Base-by-base conservation (phyloP, 306 rosid genomes). In the Gastrolobium bilobum region DNA sequence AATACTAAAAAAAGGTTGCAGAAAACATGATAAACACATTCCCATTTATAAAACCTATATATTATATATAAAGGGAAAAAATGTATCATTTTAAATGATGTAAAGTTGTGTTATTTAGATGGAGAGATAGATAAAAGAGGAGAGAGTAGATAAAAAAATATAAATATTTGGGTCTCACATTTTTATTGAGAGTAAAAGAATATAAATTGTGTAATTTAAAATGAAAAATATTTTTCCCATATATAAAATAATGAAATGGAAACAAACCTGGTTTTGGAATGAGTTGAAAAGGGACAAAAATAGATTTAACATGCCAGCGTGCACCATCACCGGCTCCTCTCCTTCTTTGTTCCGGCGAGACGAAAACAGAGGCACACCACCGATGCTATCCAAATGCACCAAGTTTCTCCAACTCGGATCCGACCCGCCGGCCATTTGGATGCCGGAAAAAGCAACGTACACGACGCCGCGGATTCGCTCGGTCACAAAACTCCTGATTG, bases 381-480 rank as follows among this genome's bases (percentile, higher is more conserved):
- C 88, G 3, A 79, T 71, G 37, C 65, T 65, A 4, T 85, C 87
- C 71, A 94, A 62, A 2, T 89, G 38, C 15, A 71, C 89, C 76
- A 91, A 3, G 57, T 52, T 77, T 35, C 88, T 62, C 86, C 83
- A 53, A 0, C 81, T 67, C 5, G 73, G 59, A 13, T 78, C 79
- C 33, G 78, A 48, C 5, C 65, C 52, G 4, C 20, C 71, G 0
- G 65, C 77, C 54, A 60, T 38, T 62, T 85, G 96, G 15, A 86
- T 71, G 8, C 90, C 90, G 47, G 99, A 94, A 75, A 94, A 91
- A 11, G 91, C 93, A 0, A 92, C 77, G 58, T 87, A 92, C 1
- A 85, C 90, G 33, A 86, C 85, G 34, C 77, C 48, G 40, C 82
- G 97, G 14, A 81, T 73, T 0, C 68, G 69, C 68, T 78, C 84